A percentile compares a stretch with the other conserved stretches of the same genome.
These are phyloP conservation scores for Fagus crenata DNA, from an alignment of 306 rosid species.

Conservation along the genomic window DNA sequence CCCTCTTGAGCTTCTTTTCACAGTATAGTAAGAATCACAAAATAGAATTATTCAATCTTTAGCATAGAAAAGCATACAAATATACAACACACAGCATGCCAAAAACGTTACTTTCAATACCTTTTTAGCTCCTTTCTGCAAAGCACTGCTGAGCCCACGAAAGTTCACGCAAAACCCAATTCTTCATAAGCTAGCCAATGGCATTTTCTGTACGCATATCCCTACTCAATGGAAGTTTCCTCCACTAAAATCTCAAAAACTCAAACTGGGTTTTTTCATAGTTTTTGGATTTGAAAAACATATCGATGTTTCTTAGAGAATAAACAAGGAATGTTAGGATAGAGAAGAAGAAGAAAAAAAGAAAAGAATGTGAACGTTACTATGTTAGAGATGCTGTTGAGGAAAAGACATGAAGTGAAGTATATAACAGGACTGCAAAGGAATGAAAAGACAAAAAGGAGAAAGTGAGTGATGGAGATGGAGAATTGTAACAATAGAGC, in stretches of 20 bases:
- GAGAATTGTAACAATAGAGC: conserved; percentile 43
- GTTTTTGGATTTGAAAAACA: conserved; percentile 2
- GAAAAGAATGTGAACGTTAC: conserved; percentile 14
- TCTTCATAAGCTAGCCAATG: neutral
- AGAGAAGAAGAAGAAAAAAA: neutral
- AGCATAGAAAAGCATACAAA: neutral
- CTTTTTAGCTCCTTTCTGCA: conserved; percentile 1
- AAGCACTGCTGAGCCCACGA: neutral
- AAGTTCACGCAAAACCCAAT: conserved; percentile 9
- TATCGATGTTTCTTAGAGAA: neutral
- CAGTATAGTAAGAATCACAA: too few species aligned
- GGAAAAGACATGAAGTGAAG: conserved; percentile 39
- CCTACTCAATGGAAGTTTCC: conserved; percentile 14
- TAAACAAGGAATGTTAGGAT: conserved; percentile 7
- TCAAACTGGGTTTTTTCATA: neutral
- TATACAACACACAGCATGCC: neutral
- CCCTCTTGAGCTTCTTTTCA: neutral
- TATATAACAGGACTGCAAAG: conserved; percentile 24
- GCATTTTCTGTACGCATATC: conserved; percentile 21
- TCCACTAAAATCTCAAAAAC: neutral
- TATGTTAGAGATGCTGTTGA: conserved; percentile 37
- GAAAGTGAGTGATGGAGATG: conserved; percentile 16
- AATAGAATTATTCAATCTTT: too few species aligned
- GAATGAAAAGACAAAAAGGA: conserved; percentile 15
- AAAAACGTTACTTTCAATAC: conserved; percentile 10